Conservation (phyloP, 2,329 filamentous ascomycete genomes). For the Pseudonectria foliicola region DNA sequence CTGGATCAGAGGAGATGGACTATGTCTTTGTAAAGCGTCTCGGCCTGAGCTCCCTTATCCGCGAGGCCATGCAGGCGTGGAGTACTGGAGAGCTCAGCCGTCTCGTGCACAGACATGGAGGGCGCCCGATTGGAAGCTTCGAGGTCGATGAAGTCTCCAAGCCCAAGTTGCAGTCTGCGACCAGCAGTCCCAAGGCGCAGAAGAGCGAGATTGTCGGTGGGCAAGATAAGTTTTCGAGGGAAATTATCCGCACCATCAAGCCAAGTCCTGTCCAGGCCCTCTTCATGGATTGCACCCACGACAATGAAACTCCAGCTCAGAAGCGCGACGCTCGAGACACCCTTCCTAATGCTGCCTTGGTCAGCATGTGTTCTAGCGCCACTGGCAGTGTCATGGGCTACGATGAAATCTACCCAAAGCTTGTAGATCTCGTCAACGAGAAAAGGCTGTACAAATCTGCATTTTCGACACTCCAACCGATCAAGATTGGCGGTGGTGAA, state of each 20-base stretch:
- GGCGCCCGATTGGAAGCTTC: slow-evolving; percentile 92
- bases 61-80: slow-evolving; percentile 98
- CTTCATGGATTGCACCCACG: slow-evolving; percentile 99
- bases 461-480: slow-evolving; percentile 53
- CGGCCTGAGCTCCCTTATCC: slow-evolving; percentile 83
- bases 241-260: slow-evolving; percentile 74
- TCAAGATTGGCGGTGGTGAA: slow-evolving; percentile 63
- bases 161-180: slow-evolving; percentile 38
- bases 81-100: slow-evolving; percentile 87
- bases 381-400: slow-evolving; percentile 97
- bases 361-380: slow-evolving; percentile 92
- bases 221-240: slow-evolving; percentile 36
- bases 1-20: slow-evolving; percentile 90
- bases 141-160: slow-evolving; percentile 81
- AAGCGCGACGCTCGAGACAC: slow-evolving; percentile 93
- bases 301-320: slow-evolving; percentile 93
- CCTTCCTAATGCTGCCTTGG: slow-evolving; percentile 84
- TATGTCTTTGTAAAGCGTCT: slow-evolving; percentile 92
- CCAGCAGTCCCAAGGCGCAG: slow-evolving; percentile 23
- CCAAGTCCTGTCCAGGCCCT: slow-evolving; percentile 85
- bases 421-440: slow-evolving; percentile 91
- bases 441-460: slow-evolving; percentile 74
- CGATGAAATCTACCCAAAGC: slow-evolving; percentile 88
- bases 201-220: slow-evolving; percentile 19
- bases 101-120: slow-evolving; percentile 87